These are phyloP conservation scores for Gossypium raimondii DNA, from an alignment of 345 rosid genomes.

Conservation along the genomic window DNA sequence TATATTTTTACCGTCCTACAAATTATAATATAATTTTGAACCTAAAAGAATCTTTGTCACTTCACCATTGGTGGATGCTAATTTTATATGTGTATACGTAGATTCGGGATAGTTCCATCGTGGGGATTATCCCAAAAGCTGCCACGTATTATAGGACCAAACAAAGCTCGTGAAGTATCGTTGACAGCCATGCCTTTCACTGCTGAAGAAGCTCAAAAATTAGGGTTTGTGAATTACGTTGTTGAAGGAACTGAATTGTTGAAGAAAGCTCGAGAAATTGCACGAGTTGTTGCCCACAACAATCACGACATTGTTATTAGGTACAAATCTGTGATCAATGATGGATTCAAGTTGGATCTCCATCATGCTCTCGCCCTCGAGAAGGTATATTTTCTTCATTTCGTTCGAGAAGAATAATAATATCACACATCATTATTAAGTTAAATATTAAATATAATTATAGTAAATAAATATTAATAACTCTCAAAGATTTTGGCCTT, in stretches of 20 bases:
- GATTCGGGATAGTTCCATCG: constrained; percentile 91
- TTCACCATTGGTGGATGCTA: too few species aligned
- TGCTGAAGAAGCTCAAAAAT: constrained; percentile 73
- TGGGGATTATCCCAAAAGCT: constrained; percentile 97
- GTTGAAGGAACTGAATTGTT: constrained; percentile 61
- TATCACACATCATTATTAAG: too few species aligned
- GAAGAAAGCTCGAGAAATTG: constrained; percentile 62
- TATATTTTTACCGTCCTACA: too few species aligned
- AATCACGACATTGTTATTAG: not conserved
- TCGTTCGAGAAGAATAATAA: too few species aligned
- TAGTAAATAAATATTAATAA: too few species aligned
- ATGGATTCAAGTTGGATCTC: constrained; percentile 72
- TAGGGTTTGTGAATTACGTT: constrained; percentile 76
- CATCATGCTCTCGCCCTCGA: constrained; percentile 70
- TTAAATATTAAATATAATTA: too few species aligned
- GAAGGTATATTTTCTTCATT: constrained; percentile 45
- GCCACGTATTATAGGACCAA: constrained; percentile 67
- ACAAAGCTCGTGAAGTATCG: constrained; percentile 77
- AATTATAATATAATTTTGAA: too few species aligned
- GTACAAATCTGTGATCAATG: constrained; percentile 30
- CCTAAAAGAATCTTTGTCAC: too few species aligned
- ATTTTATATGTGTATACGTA: constrained; percentile 4
- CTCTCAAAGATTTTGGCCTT: too few species aligned
- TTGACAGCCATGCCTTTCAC: constrained; percentile 53
- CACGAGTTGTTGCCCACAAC: constrained; percentile 45